Evolutionary conservation across 495 filamentous ascomycete species (phyloP).

Genomic region (Hypoxylon fuscum): DNA sequence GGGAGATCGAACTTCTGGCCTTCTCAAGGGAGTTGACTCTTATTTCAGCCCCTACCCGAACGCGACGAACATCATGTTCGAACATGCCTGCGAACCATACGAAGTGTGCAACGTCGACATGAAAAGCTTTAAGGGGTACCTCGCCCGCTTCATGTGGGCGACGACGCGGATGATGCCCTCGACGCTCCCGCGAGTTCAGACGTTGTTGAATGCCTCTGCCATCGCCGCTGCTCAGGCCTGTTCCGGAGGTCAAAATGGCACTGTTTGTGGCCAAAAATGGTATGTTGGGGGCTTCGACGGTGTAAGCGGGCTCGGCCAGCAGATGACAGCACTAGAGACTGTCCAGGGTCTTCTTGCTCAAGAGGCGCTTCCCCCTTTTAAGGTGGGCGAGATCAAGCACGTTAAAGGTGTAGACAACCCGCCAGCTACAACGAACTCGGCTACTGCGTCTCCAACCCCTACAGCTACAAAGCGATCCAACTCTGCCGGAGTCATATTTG

Average conservation of each 20-base stretch:
- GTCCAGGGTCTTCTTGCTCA: constrained; percentile 65
- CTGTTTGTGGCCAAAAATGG: constrained; percentile 77
- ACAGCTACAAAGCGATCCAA: constrained; percentile 17
- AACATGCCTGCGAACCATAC: constrained; percentile 75
- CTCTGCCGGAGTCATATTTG: neutral
- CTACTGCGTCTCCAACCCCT: constrained; percentile 19
- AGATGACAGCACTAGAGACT: constrained; percentile 75
- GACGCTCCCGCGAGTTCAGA: constrained; percentile 59
- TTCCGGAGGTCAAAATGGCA: constrained; percentile 63
- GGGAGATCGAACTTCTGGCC: constrained; percentile 57
- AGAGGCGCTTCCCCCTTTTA: constrained; percentile 48
- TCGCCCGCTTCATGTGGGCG: constrained; percentile 76
- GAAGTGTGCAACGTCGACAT: constrained; percentile 74
- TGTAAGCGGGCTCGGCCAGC: constrained; percentile 68
- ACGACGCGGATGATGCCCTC: constrained; percentile 68
- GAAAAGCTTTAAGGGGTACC: constrained; percentile 81
- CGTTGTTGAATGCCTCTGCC: constrained; percentile 66
- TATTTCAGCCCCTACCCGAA: constrained; percentile 50
- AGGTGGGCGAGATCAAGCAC: constrained; percentile 53
- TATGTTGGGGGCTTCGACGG: constrained; percentile 69
- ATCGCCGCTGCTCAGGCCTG: constrained; percentile 72
- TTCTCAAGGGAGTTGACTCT: constrained; percentile 54
- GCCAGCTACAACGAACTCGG: constrained; percentile 9
- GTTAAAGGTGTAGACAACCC: constrained; percentile 42
- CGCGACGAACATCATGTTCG: constrained; percentile 68